Evolutionary conservation across 2,329 filamentous ascomycete genomes (phyloP).

Genomic region (Plectosphaerella sp.): DNA sequence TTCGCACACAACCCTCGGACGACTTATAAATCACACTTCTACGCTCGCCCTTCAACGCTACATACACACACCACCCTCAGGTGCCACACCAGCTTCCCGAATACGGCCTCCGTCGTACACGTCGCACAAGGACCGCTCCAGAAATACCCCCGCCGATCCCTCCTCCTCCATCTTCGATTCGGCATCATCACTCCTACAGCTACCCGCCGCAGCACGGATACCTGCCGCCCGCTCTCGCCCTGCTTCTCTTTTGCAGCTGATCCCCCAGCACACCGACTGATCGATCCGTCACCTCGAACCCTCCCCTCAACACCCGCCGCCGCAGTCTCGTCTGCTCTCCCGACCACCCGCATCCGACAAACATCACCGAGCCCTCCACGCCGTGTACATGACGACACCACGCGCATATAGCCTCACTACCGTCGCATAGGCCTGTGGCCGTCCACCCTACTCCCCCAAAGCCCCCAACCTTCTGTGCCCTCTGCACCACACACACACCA

Average conservation of each 20-base stretch:
- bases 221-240: not conserved
- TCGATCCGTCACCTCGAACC: too few relatives aligned
- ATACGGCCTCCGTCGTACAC: not conserved
- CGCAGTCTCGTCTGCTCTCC: conserved; percentile 2
- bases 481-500: conserved; percentile 21
- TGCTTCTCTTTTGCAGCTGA: not conserved
- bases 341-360: conserved; percentile 5
- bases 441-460: not conserved
- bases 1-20: too few relatives aligned
- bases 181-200: not conserved
- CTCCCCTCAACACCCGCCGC: too few relatives aligned
- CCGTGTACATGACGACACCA: conserved; percentile 4
- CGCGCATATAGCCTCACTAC: not conserved
- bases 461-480: conserved; percentile 18
- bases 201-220: not conserved
- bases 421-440: conserved; percentile 9
- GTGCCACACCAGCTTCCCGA: too few relatives aligned
- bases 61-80: too few relatives aligned
- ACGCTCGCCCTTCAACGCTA: too few relatives aligned
- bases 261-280: not conserved
- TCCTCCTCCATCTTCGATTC: not conserved
- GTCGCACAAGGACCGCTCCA: not conserved
- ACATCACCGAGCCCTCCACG: not conserved
- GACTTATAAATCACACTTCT: too few relatives aligned
- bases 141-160: not conserved